Evolutionary conservation across 2,329 filamentous ascomycete species (phyloP).

Genomic region (Fusarium sp.): DNA sequence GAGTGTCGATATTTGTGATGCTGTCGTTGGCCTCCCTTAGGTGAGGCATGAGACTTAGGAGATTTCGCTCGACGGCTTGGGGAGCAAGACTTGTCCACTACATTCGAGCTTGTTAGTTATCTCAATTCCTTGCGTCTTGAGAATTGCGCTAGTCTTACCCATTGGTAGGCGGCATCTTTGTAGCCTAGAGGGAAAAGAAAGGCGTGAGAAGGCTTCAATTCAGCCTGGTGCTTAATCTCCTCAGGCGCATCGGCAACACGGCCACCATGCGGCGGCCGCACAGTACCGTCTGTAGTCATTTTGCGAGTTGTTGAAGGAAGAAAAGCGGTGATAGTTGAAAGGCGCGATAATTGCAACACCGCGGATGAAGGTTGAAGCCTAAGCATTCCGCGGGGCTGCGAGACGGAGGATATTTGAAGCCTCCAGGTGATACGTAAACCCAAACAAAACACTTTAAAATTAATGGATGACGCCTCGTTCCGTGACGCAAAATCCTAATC

Average conservation of each 20-base stretch:
- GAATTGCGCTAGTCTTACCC: constrained; percentile 69
- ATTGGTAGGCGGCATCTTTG: constrained; percentile 92
- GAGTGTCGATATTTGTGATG: constrained; percentile 62
- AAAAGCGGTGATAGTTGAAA: constrained; percentile 53
- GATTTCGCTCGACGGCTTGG: constrained; percentile 86
- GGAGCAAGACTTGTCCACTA: constrained; percentile 91
- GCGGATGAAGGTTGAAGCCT: constrained; percentile 59
- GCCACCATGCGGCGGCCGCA: constrained; percentile 42
- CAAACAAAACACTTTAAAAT: constrained; percentile 33
- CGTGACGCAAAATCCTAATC: constrained; percentile 29
- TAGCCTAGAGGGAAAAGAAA: constrained; percentile 87
- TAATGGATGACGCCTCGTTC: constrained; percentile 47
- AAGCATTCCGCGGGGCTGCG: constrained; percentile 60
- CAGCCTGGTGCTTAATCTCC: constrained; percentile 48
- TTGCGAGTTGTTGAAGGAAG: constrained; percentile 43
- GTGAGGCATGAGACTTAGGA: constrained; percentile 88
- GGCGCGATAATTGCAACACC: constrained; percentile 60
- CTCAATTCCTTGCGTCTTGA: not conserved
- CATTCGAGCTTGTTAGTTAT: constrained; percentile 9
- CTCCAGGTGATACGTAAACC: constrained; percentile 36
- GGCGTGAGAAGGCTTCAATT: constrained; percentile 50
- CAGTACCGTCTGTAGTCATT: constrained; percentile 54
- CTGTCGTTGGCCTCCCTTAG: constrained; percentile 82
- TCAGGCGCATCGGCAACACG: constrained; percentile 44
- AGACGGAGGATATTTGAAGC: constrained; percentile 43